Evolutionary conservation across 352 stramenopile genomes (phyloP).

Genomic region (Thalassiosira exigua): DNA sequence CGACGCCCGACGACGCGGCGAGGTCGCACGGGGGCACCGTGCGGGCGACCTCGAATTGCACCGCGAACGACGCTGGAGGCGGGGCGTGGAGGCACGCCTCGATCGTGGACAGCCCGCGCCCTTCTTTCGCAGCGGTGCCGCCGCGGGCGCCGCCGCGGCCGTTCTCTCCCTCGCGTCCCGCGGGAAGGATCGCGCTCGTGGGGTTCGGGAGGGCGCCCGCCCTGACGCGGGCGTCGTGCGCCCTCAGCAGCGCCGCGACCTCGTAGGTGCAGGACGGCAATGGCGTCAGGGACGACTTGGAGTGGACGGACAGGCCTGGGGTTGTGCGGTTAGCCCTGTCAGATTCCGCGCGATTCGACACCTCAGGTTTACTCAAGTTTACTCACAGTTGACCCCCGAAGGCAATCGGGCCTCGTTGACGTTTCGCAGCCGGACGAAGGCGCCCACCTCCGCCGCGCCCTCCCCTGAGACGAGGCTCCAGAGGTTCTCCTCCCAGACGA

Average conservation of each 20-base stretch:
- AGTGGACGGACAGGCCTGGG: constrained; percentile 50
- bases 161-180: constrained; percentile 8
- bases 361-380: constrained; percentile 18
- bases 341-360: neutral
- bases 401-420: constrained; percentile 29
- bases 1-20: constrained; percentile 5
- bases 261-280: constrained; percentile 56
- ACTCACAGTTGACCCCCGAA: constrained; percentile 46
- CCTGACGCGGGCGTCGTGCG: constrained; percentile 45
- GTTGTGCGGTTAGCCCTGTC: neutral
- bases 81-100: constrained; percentile 40
- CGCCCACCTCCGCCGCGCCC: constrained; percentile 55
- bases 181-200: constrained; percentile 48
- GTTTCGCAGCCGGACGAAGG: constrained; percentile 78
- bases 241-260: constrained; percentile 46
- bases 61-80: constrained; percentile 43
- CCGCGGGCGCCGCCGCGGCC: neutral
- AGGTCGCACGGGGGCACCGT: constrained; percentile 40
- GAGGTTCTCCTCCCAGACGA: constrained; percentile 74
- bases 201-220: constrained; percentile 45
- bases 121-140: neutral
- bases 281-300: constrained; percentile 57
- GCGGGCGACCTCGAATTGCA: constrained; percentile 46
- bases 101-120: constrained; percentile 31
- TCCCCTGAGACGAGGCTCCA: constrained; percentile 70